A percentile compares a stretch with the other conserved stretches of the same genome.
Conservation (phyloP, 208 protist species). For the Leishmania turanica region DNA sequence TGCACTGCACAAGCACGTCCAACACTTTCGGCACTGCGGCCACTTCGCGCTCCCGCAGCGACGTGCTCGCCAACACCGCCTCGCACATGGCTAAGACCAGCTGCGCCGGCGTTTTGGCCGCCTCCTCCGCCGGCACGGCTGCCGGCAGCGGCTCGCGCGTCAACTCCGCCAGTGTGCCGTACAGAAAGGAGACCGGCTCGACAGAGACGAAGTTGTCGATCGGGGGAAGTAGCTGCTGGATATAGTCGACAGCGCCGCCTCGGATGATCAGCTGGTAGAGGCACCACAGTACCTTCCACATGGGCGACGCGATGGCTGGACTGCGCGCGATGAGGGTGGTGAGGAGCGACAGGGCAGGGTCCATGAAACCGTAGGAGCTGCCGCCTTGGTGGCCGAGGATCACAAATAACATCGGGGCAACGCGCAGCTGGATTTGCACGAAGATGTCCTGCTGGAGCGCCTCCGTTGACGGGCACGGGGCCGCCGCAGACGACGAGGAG, state of each 20-base stretch:
- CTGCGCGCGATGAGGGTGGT: slow-evolving; percentile 84
- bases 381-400: slow-evolving; percentile 68
- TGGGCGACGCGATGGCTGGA: slow-evolving; percentile 49
- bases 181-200: slow-evolving; percentile 69
- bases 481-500: background rate
- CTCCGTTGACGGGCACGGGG: slow-evolving; percentile 4
- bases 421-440: slow-evolving; percentile 61
- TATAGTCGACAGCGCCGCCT: slow-evolving; percentile 86
- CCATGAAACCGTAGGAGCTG: slow-evolving; percentile 87
- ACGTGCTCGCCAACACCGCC: slow-evolving; percentile 39
- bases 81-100: slow-evolving; percentile 74
- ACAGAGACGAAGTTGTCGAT: slow-evolving; percentile 92
- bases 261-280: slow-evolving; percentile 61
- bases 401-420: slow-evolving; percentile 74
- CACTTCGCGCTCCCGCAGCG: slow-evolving; percentile 57
- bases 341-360: slow-evolving; percentile 81
- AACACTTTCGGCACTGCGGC: slow-evolving; percentile 69
- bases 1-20: slow-evolving; percentile 71
- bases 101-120: slow-evolving; percentile 61
- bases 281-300: slow-evolving; percentile 77
- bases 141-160: slow-evolving; percentile 26
- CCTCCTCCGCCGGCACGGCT: slow-evolving; percentile 23
- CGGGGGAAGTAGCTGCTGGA: slow-evolving; percentile 82
- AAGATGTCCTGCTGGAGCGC: slow-evolving; percentile 46
- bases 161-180: slow-evolving; percentile 30